Evolutionary conservation across 306 rosid genomes (phyloP).

Genomic region (Trifolium repens): DNA sequence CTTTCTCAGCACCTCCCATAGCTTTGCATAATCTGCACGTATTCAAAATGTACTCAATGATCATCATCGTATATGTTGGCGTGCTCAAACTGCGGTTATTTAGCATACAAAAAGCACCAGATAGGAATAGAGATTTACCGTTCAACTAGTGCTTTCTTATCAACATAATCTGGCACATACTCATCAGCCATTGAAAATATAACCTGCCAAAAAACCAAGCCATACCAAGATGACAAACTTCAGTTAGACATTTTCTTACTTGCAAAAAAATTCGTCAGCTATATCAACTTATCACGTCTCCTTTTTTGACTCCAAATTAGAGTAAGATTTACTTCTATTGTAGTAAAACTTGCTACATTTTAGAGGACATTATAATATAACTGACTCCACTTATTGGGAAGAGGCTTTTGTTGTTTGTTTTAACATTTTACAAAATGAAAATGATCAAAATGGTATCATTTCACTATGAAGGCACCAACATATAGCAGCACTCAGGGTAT

Average conservation of each 20-base stretch:
- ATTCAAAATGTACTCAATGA: conserved; percentile 26
- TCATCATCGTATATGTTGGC: conserved; percentile 6
- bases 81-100: conserved; percentile 9
- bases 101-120: conserved; percentile 15
- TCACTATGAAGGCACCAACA: conserved; percentile 15
- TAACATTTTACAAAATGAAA: neutral
- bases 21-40: conserved; percentile 86
- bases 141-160: conserved; percentile 81
- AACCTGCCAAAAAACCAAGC: conserved; percentile 61
- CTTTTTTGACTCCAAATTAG: conserved; percentile 12
- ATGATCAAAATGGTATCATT: conserved; percentile 7
- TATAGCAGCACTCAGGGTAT: neutral
- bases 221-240: conserved; percentile 13
- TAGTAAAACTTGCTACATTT: conserved; percentile 6
- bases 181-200: conserved; percentile 95
- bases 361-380: neutral
- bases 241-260: conserved; percentile 9
- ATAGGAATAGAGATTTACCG: conserved; percentile 59
- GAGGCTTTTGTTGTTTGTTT: neutral
- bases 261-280: neutral
- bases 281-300: conserved; percentile 23
- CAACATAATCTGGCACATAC: conserved; percentile 93
- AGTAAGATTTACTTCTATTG: conserved; percentile 27
- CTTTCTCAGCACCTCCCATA: conserved; percentile 94
- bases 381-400: neutral